Conservation (phyloP, 139 green algal species). For the Asterochloris erici region DNA sequence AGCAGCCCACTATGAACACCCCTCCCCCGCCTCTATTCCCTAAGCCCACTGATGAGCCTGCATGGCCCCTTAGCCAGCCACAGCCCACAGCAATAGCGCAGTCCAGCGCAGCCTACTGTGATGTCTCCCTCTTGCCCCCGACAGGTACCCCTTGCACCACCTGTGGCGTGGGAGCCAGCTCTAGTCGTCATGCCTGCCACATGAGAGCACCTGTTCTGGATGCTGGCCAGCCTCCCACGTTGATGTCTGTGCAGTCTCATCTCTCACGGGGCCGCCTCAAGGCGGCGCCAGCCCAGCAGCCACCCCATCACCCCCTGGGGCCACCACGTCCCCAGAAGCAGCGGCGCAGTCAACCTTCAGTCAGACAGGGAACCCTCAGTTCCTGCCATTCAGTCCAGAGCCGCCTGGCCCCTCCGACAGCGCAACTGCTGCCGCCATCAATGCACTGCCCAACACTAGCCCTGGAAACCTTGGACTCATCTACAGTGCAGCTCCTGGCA, state of each 20-base stretch:
- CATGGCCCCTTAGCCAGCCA: no score
- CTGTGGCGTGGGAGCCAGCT: no score
- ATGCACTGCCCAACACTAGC: neutral
- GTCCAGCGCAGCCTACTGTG: no score
- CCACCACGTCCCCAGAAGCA: neutral
- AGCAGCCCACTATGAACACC: no score
- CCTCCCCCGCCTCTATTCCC: no score
- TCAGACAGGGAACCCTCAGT: neutral
- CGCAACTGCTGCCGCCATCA: neutral
- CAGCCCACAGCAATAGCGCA: no score
- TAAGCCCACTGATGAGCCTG: no score
- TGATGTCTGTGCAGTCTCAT: neutral
- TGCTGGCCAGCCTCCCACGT: neutral
- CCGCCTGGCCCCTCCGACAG: neutral
- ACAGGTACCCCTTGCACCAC: no score
- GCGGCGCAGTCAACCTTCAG: neutral
- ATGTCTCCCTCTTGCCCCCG: no score
- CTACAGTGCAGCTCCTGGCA: no score
- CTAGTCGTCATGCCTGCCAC: neutral
- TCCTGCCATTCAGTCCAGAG: neutral
- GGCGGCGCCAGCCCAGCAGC: neutral
- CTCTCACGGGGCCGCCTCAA: neutral
- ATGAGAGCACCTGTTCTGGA: neutral
- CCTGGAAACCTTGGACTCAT: neutral
- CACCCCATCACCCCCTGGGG: neutral